Evolutionary conservation across 2,329 filamentous ascomycete species (phyloP), one percentile per base, ranked within the genome.

Genomic region (Claviceps sp.): DNA sequence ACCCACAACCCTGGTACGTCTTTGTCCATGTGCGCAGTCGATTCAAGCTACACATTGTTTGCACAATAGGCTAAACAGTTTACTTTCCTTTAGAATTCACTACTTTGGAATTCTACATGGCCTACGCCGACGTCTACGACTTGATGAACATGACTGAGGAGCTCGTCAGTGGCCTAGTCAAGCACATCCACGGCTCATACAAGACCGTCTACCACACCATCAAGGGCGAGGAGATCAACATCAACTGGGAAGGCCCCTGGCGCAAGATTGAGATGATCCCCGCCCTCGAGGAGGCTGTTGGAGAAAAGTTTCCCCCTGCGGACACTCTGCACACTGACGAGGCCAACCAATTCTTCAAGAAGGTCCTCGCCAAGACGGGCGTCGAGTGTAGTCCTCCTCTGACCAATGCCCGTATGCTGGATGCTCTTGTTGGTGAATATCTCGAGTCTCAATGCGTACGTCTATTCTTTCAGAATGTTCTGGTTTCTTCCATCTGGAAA

Each of bases 161-260:
- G 65, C 84, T 98, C 34, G 85, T 98, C 47, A 90, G 88, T 37
- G 81, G 84, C 42, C 78, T 97, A 5, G 91, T 96, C 65, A 90
- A 95, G 79, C 77, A 88, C 58, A 72, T 97, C 52, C 93, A 87
- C 16, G 93, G 91, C 55, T 78, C 84, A 50, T 91, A 93, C 70
- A 78, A 82, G 68, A 96, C 91, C 53, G 84, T 78, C 55, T 97
- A 89, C 75, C 84, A 86, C 67, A 95, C 86, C 22, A 86, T 93
- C 71, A 77, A 79, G 56, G 93, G 91, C 53, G 88, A 96, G 70
- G 79, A 79, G 54, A 90, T 91, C 71, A 80, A 89, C 55, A 86
- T 98, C 62, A 95, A 98, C 79, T 98, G 93, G 94, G 85, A 90
- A 67, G 84, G 81, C 55, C 94, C 93, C 45, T 98, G 94, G 93